Evolutionary conservation across 148 eudicot species (phyloP), one percentile per base, ranked within the genome.

Genomic region (Arctostaphylos glauca): DNA sequence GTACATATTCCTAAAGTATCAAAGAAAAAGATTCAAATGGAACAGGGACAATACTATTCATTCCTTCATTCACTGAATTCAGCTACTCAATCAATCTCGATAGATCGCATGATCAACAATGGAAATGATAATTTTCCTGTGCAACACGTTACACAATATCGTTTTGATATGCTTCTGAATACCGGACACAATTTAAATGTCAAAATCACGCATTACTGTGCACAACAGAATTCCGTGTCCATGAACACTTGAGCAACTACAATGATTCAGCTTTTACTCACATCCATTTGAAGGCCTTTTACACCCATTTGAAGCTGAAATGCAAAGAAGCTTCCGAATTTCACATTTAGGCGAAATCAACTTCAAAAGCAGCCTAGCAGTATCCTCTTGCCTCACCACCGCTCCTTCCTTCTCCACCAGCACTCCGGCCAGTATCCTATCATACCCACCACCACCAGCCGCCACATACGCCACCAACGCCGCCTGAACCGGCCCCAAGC

Each of bases 401-500:
- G 86, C 93, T 0, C 83, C 93, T 81, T 92, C 93, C 81, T 74
- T 87, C 90, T 95, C 98, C 81, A 89, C 97, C 91, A 95, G 23
- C 3, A 89, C 96, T 12, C 90, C 97, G 19, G 87, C 90, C 76
- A 88, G 85, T 53, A 95, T 90, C 78, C 80, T 53, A n/a, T 87
- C 94, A 75, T 87, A 31, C 38, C 38, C 92, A 3, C 84, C 92
- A 3, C 84, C 93, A 0, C 88, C 90, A 2, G 82, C 85, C n/a
- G 89, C 91, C 48, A 93, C 60, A 58, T 78, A 94, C 3, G 93
- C 94, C 80, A 92, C 91, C 75, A 93, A 49, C 23, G 96, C 96
- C 56, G 98, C 94, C 85, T 95, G 98, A 0, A 88, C 94, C 4
- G 98, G 98, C 48, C 91, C 91, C 56, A 95, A 66, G 44, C 98